phyloP scores from a whole-genome alignment of 805 yeast species.

The Wickerhamiella kazuoi region DNA sequence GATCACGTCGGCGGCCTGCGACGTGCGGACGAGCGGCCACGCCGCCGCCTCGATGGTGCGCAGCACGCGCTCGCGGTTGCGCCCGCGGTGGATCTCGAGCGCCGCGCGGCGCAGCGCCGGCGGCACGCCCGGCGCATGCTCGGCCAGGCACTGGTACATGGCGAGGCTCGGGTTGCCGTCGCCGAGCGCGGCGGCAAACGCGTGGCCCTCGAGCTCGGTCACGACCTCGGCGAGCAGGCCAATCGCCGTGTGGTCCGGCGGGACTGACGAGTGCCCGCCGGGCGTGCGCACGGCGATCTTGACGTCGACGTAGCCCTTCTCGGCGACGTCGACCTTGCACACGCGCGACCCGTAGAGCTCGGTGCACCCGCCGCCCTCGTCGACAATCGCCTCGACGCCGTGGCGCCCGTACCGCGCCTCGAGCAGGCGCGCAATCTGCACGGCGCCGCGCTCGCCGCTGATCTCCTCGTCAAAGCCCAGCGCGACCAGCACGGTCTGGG shows the following conservation, averaged over 20 bases:
- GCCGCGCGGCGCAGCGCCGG: conserved; percentile 8
- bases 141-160: conserved; percentile 46
- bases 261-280: conserved; percentile 69
- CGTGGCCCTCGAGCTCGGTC: conserved; percentile 37
- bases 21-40: conserved; percentile 35
- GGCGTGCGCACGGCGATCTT: conserved; percentile 35
- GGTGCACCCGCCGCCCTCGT: conserved; percentile 42
- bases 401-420: conserved; percentile 40
- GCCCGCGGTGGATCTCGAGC: conserved; percentile 10
- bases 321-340: conserved; percentile 40
- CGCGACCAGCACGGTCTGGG: conserved; percentile 44
- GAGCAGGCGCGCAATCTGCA: conserved; percentile 30
- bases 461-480: conserved; percentile 75
- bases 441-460: conserved; percentile 47
- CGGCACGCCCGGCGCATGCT: conserved; percentile 9
- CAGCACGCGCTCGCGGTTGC: neutral
- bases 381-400: conserved; percentile 47
- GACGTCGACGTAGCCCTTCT: conserved; percentile 42
- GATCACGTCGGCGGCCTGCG: conserved; percentile 52
- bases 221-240: conserved; percentile 53
- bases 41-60: conserved; percentile 6
- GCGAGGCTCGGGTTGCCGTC: conserved; percentile 42
- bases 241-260: conserved; percentile 68
- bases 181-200: conserved; percentile 34
- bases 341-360: conserved; percentile 30